Evolutionary conservation across 1,284 basidiomycete species (phyloP), one percentile per base, ranked within the genome.

Genomic region (Fistulinella cinereoalba): DNA sequence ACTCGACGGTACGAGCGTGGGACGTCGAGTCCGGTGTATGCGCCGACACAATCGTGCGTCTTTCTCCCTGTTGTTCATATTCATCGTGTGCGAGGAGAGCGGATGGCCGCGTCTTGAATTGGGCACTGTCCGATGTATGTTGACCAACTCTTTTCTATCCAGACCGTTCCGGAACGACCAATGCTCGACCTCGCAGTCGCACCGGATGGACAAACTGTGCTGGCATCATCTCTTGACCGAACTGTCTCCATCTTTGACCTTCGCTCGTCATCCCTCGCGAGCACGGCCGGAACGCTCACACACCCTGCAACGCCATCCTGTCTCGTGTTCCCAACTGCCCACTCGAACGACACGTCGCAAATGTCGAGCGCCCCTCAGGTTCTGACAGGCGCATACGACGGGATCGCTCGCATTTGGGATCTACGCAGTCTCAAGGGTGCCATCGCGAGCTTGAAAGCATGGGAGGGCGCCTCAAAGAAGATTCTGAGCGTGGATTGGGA

Each of bases 391-490:
- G 83, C 85, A 0, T 93, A 94, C 62, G 89, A 93, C 52, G 90
- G 92, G 28, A 71, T 83, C 1, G 83, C 88, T 3, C 78, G 92
- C 22, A 71, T 97, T 16, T 97, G 92, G 92, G 94, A 97, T 65
- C 68, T 92, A 23, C 75, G 92, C 1, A 88, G 84, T 56, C 70
- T 73, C 15, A 80, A 80, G 56, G 67, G 72, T 10, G 77, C 84
- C 1, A 71, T 90, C 64, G 74, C 84, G 56, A 79, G 75, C 50
- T 91, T 95, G 65, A 76, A 74, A 38, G 76, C 72, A 2, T 82
- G 79, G 79, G 76, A 79, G 4, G 75, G 71, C 13, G 51, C 19
- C 0, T 3, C 57, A 5, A 69, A 72, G 64, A 92, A 92, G 64
- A 75, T 90, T 0, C 64, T 93, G 47, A 76, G 77, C 36, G 71